A percentile compares a stretch with the other conserved stretches of the same genome.
Evolutionary conservation across 495 filamentous ascomycete species (phyloP).

Genomic region (Letharia lupina): DNA sequence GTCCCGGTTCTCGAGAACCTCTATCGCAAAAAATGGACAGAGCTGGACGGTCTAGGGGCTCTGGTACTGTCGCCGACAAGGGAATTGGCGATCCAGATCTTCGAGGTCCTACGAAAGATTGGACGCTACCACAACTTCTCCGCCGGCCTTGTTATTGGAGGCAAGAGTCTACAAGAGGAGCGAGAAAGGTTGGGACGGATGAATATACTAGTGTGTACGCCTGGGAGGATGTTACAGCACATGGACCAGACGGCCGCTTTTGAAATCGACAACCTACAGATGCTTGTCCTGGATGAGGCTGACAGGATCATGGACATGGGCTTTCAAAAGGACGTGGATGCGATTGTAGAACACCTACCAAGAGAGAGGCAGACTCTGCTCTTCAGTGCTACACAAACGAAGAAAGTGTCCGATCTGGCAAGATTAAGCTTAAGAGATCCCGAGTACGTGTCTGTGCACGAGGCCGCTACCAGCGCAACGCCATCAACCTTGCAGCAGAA

Average conservation of each 20-base stretch:
- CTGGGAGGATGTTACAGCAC: slow-evolving; percentile 91
- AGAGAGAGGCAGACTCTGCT: slow-evolving; percentile 81
- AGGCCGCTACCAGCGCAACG: slow-evolving; percentile 71
- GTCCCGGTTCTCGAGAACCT: slow-evolving; percentile 89
- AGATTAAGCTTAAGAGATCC: slow-evolving; percentile 80
- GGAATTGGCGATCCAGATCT: slow-evolving; percentile 94
- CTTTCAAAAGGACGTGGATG: slow-evolving; percentile 84
- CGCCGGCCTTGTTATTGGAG: slow-evolving; percentile 91
- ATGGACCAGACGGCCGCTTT: slow-evolving; percentile 89
- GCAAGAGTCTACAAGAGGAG: slow-evolving; percentile 83
- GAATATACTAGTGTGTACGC: slow-evolving; percentile 97
- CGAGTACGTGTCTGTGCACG: slow-evolving; percentile 91
- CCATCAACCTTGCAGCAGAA: slow-evolving; percentile 80
- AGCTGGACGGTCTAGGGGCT: slow-evolving; percentile 83
- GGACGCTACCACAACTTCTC: slow-evolving; percentile 86
- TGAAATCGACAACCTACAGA: slow-evolving; percentile 81
- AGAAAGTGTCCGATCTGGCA: slow-evolving; percentile 84
- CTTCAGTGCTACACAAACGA: slow-evolving; percentile 95
- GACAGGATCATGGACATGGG: slow-evolving; percentile 98
- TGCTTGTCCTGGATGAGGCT: slow-evolving; percentile 92
- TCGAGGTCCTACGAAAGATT: slow-evolving; percentile 86
- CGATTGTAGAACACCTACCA: slow-evolving; percentile 87
- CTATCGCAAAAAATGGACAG: slow-evolving; percentile 83
- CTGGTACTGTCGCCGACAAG: slow-evolving; percentile 90
- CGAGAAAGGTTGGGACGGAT: slow-evolving; percentile 78